phyloP scores from a whole-genome alignment of 2,329 filamentous ascomycete species.

The Graphilbum fragrans region DNA sequence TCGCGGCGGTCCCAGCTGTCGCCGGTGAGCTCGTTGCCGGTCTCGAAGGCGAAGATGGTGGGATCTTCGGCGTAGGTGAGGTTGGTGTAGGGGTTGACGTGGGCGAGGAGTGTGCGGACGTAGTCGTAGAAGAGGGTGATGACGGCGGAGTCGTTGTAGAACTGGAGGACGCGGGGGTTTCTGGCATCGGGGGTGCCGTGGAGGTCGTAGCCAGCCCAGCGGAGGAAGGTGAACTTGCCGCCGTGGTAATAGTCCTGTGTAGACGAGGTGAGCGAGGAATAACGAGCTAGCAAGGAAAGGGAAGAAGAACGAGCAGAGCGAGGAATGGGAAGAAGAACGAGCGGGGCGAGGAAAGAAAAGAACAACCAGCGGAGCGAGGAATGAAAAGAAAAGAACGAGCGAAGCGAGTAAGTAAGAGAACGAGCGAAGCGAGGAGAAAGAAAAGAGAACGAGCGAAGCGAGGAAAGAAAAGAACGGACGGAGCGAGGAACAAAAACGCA shows the following conservation, averaged over 20 bases:
- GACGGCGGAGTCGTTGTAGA: conserved; percentile 31
- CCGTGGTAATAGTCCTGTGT: conserved; percentile 31
- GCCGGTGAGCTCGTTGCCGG: conserved; percentile 34
- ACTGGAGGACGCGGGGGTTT: conserved; percentile 28
- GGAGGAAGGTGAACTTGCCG: conserved; percentile 34
- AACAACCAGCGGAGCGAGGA: not conserved
- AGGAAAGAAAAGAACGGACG: too few species aligned
- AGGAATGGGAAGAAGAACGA: not conserved
- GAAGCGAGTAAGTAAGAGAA: not conserved
- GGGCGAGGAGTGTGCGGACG: conserved; percentile 28
- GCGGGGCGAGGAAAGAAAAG: not conserved
- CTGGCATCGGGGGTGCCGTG: conserved; percentile 19
- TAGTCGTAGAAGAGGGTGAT: conserved; percentile 31
- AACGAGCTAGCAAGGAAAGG: not conserved
- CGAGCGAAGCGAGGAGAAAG: too few species aligned
- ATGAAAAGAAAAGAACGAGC: not conserved
- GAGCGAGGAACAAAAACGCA: too few species aligned
- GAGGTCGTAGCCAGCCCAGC: conserved; percentile 31
- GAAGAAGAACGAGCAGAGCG: not conserved
- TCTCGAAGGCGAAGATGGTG: conserved; percentile 37
- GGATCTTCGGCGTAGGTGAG: conserved; percentile 34
- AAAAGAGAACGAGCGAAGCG: not conserved
- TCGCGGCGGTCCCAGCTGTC: conserved; percentile 29
- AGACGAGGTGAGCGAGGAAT: not conserved
- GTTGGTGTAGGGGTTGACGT: conserved; percentile 31